phyloP scores from a whole-genome alignment of 257 asterid species.

The Solanum corneliomulleri region DNA sequence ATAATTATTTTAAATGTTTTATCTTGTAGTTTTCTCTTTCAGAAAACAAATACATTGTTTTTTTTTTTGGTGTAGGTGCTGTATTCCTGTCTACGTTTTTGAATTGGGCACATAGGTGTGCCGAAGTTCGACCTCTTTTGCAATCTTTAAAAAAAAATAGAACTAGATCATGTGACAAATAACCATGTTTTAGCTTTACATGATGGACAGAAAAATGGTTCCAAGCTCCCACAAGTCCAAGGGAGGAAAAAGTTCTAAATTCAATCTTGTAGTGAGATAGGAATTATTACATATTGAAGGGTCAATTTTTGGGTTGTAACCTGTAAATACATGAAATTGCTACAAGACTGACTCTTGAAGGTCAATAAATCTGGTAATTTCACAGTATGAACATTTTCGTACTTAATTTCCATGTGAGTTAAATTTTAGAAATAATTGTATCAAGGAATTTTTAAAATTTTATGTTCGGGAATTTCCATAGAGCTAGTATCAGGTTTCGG shows the following conservation, averaged over 20 bases:
- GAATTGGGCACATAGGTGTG: neutral
- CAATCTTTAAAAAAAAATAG: neutral
- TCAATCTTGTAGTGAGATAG: neutral
- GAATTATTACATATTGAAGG: neutral
- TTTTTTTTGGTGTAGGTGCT: neutral
- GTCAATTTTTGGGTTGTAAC: neutral
- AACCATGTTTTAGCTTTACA: neutral
- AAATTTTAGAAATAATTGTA: neutral
- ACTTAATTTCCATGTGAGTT: neutral
- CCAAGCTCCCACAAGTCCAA: neutral
- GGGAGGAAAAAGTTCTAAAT: neutral
- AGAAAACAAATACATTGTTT: neutral
- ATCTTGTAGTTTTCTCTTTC: neutral
- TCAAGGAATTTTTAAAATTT: neutral
- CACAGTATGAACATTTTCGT: neutral
- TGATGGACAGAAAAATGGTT: neutral
- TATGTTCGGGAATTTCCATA: neutral
- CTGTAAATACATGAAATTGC: neutral
- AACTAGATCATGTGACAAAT: neutral
- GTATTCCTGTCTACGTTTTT: neutral
- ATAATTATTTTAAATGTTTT: neutral
- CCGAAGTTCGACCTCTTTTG: neutral
- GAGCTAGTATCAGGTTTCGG: neutral
- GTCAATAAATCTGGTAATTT: neutral
- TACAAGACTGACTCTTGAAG: neutral